Conservation (phyloP, 768 basidiomycete genomes). For the Xanthoconium stramineum region DNA sequence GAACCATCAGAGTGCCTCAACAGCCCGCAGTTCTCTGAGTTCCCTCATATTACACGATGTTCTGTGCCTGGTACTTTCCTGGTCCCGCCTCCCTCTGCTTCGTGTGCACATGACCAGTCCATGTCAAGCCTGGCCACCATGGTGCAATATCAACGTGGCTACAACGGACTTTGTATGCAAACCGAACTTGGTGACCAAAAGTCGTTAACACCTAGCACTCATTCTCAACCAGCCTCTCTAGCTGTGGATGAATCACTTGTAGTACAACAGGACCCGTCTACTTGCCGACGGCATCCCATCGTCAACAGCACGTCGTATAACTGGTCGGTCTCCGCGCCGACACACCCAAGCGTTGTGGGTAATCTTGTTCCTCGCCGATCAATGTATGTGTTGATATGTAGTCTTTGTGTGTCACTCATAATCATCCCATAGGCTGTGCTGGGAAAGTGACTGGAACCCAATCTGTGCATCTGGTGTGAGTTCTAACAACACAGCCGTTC, state of each 20-base stretch:
- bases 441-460: conserved; percentile 22
- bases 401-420: neutral
- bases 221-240: conserved; percentile 8
- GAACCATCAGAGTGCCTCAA: conserved; percentile 4
- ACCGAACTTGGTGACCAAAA: conserved; percentile 8
- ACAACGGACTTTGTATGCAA: conserved; percentile 9
- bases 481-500: neutral
- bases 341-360: conserved; percentile 1
- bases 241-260: conserved; percentile 5
- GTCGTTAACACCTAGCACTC: conserved; percentile 9
- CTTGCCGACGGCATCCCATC: neutral
- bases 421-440: conserved; percentile 5
- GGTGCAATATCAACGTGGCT: conserved; percentile 10
- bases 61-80: conserved; percentile 25
- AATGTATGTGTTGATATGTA: conserved; percentile 6
- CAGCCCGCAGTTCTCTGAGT: conserved; percentile 26
- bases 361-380: conserved; percentile 4
- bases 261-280: neutral
- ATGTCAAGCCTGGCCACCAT: conserved; percentile 1
- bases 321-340: neutral
- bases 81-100: conserved; percentile 1
- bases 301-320: neutral
- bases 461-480: conserved; percentile 7
- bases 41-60: conserved; percentile 26
- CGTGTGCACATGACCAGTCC: conserved; percentile 3